Conservation (phyloP, 78 protist species). For the Pigoraptor vietnamica region DNA sequence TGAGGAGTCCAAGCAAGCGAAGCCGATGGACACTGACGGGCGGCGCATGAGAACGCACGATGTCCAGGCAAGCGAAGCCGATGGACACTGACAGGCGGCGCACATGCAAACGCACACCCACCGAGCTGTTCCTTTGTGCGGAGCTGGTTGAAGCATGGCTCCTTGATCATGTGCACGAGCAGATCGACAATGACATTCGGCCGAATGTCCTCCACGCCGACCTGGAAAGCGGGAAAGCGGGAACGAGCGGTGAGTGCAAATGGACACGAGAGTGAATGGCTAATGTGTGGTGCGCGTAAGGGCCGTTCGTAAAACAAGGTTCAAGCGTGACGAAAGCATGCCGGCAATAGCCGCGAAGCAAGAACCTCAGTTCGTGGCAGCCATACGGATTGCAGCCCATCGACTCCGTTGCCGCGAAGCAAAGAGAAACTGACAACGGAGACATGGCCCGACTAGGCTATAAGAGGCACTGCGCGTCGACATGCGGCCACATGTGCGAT, state of each 20-base stretch:
- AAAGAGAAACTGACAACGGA: not conserved
- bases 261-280: no score
- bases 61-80: not conserved
- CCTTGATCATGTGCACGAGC: not conserved
- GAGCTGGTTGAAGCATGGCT: conserved; percentile 51
- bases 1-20: not conserved
- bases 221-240: not conserved
- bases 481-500: not conserved
- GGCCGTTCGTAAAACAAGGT: no score
- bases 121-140: conserved; percentile 59
- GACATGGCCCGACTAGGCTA: not conserved
- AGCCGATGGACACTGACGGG: not conserved
- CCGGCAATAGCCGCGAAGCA: no score
- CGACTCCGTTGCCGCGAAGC: no score
- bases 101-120: not conserved
- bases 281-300: no score
- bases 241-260: not conserved
- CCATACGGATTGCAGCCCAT: no score
- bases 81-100: conserved; percentile 1
- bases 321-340: no score
- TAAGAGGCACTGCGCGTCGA: not conserved
- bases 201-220: not conserved
- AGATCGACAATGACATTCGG: not conserved
- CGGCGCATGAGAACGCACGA: not conserved
- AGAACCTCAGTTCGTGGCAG: no score